A percentile compares a stretch with the other conserved stretches of the same genome.
Evolutionary conservation across 2,329 filamentous ascomycete species (phyloP).

Genomic region (Claviceps paspali): DNA sequence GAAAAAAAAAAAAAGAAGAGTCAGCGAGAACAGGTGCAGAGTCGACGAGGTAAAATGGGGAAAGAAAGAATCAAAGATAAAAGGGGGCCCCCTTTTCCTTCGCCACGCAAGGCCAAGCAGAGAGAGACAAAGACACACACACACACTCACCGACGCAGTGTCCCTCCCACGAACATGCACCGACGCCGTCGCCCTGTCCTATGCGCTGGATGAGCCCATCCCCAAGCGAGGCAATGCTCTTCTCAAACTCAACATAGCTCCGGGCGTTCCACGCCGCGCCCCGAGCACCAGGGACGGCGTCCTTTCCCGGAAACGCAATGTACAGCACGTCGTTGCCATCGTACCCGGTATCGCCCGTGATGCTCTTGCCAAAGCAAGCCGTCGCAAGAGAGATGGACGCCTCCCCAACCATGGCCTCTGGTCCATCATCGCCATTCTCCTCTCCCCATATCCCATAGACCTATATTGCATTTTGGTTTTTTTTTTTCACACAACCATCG

Average conservation of each 20-base stretch:
- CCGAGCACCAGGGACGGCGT: conserved; percentile 38
- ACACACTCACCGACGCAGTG: no score
- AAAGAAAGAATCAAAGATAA: no score
- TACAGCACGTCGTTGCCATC: conserved; percentile 43
- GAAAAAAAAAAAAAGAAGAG: no score
- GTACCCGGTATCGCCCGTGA: conserved; percentile 42
- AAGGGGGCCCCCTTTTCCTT: no score
- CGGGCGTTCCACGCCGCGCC: conserved; percentile 39
- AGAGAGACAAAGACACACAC: no score
- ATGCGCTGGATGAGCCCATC: conserved; percentile 18
- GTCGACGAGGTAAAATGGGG: no score
- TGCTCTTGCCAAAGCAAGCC: conserved; percentile 35
- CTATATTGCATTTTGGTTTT: conserved; percentile 12
- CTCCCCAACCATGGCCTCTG: conserved; percentile 35
- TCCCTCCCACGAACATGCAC: no score
- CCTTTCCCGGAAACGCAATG: conserved; percentile 40
- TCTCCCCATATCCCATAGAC: conserved; percentile 48
- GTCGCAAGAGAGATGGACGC: conserved; percentile 41
- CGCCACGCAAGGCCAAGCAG: no score
- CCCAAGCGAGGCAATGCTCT: conserved; percentile 34
- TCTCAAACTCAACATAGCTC: conserved; percentile 33
- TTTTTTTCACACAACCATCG: no score
- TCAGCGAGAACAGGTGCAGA: no score
- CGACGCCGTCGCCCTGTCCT: no score
- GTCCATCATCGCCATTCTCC: conserved; percentile 38